Evolutionary conservation across 2,329 filamentous ascomycete genomes (phyloP).

Genomic region (Aspergillus fructus): DNA sequence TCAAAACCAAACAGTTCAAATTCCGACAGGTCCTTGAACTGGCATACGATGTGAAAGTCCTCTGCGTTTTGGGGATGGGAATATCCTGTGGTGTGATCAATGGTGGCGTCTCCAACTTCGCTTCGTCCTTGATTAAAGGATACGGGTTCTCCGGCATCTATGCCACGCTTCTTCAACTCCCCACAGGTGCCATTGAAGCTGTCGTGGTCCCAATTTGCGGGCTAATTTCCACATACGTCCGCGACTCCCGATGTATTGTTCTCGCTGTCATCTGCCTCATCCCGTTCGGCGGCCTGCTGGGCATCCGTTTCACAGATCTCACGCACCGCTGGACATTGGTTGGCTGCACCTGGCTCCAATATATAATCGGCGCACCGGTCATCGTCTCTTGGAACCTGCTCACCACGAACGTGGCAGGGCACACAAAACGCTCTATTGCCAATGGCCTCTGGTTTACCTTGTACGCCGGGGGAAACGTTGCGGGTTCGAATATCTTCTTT

Average conservation of each 20-base stretch:
- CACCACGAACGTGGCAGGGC: constrained; percentile 48
- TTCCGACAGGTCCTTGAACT: constrained; percentile 41
- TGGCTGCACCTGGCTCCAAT: constrained; percentile 55
- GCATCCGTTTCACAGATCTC: constrained; percentile 50
- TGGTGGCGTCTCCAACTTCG: constrained; percentile 51
- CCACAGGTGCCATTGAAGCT: constrained; percentile 35
- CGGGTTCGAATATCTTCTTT: constrained; percentile 50
- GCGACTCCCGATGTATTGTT: constrained; percentile 39
- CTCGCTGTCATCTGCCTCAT: constrained; percentile 30
- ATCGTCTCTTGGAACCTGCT: constrained; percentile 55
- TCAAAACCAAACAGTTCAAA: constrained; percentile 39
- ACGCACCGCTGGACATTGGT: constrained; percentile 51
- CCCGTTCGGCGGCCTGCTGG: constrained; percentile 49
- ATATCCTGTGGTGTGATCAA: constrained; percentile 50
- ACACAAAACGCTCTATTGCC: constrained; percentile 53
- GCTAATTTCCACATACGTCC: constrained; percentile 44
- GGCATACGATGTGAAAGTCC: constrained; percentile 37
- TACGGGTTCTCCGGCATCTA: constrained; percentile 36
- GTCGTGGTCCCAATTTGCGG: constrained; percentile 37
- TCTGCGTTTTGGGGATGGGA: constrained; percentile 42
- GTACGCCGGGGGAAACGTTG: constrained; percentile 50
- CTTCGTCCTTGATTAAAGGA: constrained; percentile 47
- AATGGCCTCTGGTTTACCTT: constrained; percentile 53
- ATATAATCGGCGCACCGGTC: constrained; percentile 51
- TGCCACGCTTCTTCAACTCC: constrained; percentile 35